Base-by-base conservation (phyloP, 805 yeast species). In the Spencermartinsiella europaea region DNA sequence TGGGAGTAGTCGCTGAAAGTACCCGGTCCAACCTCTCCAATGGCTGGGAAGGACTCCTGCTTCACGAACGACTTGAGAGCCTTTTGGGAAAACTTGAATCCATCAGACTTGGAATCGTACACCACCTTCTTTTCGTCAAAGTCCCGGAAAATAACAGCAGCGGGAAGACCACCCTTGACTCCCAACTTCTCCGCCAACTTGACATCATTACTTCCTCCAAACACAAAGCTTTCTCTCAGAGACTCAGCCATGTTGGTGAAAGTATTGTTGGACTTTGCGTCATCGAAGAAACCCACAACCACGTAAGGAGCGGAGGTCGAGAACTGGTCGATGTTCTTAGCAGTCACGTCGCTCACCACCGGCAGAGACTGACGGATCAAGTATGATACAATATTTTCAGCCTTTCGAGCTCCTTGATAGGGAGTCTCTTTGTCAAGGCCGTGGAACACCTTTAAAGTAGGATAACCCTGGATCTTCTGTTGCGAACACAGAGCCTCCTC, bases 291-390 rank as follows among this genome's bases (percentile, higher is more conserved):
- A 46, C 80, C 77, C 43, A 77, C 77, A n/a, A 70, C 61, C 21
- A 71, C 64, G 34, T 63, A 63, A 7, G 60, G 57, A 28, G 64
- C 57, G 52, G 73, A 67, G 43, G 71, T 73, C 39, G 67, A 67
- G 60, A 78, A 67, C 31, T 70, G 75, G 25, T 74, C 73, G 45
- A 89, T 70, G 22, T 70, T 77, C 21, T 71, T 74, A 21, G 71
- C 68, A 20, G 71, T 72, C 40, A 77, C 65, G 8, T 71, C 72
- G 16, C 73, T 66, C 28, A 85, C 87, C 14, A 90, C 77, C 33
- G 99, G 98, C 54, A 80, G 71, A 14, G 95, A 70, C 69, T 85
- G 86, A 70, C 86, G 83, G 54, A 79, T 62, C 95, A 93, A 83
- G 70, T 77, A 86, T 40, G 76, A 73, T 41, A 80, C 78, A 56